These are phyloP conservation scores for Lactarius akahatsu DNA, from an alignment of 768 basidiomycete genomes.

Conservation along the genomic window DNA sequence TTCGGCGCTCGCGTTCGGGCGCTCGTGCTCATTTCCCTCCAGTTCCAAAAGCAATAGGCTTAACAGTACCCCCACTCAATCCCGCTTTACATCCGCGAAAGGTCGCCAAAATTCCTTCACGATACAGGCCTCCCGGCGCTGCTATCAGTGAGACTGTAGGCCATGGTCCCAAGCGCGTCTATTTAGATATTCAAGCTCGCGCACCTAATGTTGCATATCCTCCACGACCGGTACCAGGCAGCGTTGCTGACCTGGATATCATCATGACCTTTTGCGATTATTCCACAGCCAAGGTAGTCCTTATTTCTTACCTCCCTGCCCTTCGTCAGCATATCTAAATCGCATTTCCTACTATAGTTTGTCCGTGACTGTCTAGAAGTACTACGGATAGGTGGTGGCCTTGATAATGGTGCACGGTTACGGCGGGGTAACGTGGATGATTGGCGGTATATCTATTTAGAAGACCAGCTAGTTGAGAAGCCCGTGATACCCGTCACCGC, in stretches of 20 bases:
- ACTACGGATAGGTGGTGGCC: slow-evolving; percentile 82
- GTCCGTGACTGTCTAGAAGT: slow-evolving; percentile 98
- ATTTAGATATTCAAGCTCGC: slow-evolving; percentile 65
- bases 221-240: slow-evolving; percentile 80
- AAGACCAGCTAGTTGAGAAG: slow-evolving; percentile 48
- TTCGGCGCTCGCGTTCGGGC: slow-evolving; percentile 10
- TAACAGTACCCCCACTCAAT: slow-evolving; percentile 59
- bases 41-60: slow-evolving; percentile 73
- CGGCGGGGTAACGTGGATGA: slow-evolving; percentile 74
- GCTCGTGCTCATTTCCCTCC: slow-evolving; percentile 20
- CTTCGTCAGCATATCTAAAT: slow-evolving; percentile 18
- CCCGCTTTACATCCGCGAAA: slow-evolving; percentile 68
- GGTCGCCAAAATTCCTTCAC: slow-evolving; percentile 46
- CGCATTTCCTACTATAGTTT: slow-evolving; percentile 50
- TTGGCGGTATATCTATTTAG: slow-evolving; percentile 88
- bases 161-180: slow-evolving; percentile 73
- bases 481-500: slow-evolving; percentile 38
- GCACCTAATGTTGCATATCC: slow-evolving; percentile 75
- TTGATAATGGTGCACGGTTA: slow-evolving; percentile 77
- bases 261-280: slow-evolving; percentile 95
- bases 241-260: slow-evolving; percentile 85
- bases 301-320: not conserved
- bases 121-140: slow-evolving; percentile 47
- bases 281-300: slow-evolving; percentile 63
- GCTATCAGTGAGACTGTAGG: slow-evolving; percentile 63